Conservation (phyloP, 345 rosid genomes). For the Citrus sinensis region DNA sequence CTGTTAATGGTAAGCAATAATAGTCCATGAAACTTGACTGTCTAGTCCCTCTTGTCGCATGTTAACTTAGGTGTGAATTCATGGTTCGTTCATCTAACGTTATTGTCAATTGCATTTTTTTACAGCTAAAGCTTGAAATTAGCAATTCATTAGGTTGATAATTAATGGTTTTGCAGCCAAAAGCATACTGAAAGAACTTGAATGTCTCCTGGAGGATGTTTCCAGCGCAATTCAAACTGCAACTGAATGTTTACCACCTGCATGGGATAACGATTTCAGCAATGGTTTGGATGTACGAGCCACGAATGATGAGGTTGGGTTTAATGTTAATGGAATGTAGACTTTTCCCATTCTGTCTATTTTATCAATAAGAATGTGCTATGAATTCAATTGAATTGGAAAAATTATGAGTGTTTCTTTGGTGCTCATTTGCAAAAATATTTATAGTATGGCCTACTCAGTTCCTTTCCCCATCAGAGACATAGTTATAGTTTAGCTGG, state of each 20-base stretch:
- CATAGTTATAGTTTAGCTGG: not conserved
- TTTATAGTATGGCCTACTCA: not conserved
- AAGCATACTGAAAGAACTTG: slow-evolving; percentile 49
- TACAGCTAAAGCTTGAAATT: not conserved
- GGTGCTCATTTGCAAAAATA: not conserved
- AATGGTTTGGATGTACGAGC: slow-evolving; percentile 26
- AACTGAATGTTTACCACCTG: slow-evolving; percentile 22
- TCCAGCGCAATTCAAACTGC: slow-evolving; percentile 34
- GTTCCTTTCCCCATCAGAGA: not conserved
- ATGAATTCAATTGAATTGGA: not conserved
- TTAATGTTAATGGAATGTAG: not conserved
- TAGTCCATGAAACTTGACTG: not conserved
- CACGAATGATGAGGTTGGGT: slow-evolving; percentile 42
- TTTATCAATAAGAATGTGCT: not conserved
- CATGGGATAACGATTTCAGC: slow-evolving; percentile 20
- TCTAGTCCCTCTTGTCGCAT: not conserved
- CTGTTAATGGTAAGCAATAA: too few relatives aligned
- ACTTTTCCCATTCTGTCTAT: not conserved
- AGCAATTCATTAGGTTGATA: not conserved
- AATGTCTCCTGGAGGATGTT: slow-evolving; percentile 46
- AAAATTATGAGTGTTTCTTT: not conserved
- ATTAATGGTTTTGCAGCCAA: slow-evolving; percentile 40
- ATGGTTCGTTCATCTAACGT: not conserved
- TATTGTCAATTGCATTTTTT: not conserved
- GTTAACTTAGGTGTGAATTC: not conserved